Percentiles rank a stretch among this genome's conserved stretches.
Evolutionary conservation across 108 stramenopile species (phyloP).

Genomic region (Skeletonema menzelii): DNA sequence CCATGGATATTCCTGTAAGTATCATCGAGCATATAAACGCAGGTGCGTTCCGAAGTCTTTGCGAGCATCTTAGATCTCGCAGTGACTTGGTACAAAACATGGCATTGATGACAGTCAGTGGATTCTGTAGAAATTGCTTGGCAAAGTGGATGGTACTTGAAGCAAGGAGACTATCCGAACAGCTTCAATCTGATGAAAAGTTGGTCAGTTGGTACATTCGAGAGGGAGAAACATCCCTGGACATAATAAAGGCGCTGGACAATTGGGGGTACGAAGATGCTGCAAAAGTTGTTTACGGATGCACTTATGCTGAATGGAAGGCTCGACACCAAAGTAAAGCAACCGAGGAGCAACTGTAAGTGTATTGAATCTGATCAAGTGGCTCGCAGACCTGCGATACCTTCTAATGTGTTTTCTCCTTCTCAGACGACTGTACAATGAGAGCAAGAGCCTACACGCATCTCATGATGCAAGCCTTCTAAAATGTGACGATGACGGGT

Average conservation of each 20-base stretch:
- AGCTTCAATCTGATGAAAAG: constrained; percentile 9
- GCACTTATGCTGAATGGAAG: constrained; percentile 51
- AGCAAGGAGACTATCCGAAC: constrained; percentile 36
- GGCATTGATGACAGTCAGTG: constrained; percentile 59
- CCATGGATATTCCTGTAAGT: constrained; percentile 16
- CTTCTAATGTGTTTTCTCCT: background rate
- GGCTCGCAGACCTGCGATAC: background rate
- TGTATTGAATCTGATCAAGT: background rate
- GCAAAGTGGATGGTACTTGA: constrained; percentile 60
- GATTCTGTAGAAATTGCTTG: constrained; percentile 72
- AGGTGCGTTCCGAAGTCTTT: constrained; percentile 71
- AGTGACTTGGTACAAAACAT: constrained; percentile 85
- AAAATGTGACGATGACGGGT: constrained; percentile 1
- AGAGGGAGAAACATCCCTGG: constrained; percentile 11
- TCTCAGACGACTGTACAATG: constrained; percentile 35
- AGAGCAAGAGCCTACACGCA: constrained; percentile 36
- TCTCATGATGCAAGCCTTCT: constrained; percentile 33
- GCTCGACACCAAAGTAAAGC: constrained; percentile 47
- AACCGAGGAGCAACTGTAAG: constrained; percentile 52
- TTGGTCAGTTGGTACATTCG: background rate
- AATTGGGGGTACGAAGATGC: constrained; percentile 49
- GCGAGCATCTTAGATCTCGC: constrained; percentile 64
- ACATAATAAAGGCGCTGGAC: constrained; percentile 14
- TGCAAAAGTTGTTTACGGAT: constrained; percentile 47
- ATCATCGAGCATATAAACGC: constrained; percentile 64